These are phyloP conservation scores for Xerophyta viscosa DNA, from an alignment of 106 monocot genomes.

Conservation along the genomic window DNA sequence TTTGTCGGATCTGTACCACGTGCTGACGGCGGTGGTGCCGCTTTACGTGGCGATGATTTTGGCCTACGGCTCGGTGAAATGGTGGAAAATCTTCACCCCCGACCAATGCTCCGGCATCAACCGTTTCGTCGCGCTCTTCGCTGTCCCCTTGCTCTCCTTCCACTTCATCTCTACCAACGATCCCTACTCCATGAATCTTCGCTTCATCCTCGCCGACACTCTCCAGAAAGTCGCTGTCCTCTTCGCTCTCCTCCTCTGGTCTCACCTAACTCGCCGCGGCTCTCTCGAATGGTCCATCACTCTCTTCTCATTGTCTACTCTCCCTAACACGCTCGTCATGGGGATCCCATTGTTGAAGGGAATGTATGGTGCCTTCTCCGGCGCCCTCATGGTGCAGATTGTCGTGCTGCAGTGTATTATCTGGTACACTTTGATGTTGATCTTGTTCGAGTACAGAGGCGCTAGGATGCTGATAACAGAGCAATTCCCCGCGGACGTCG, in stretches of 20 bases:
- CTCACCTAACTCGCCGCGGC: slow-evolving; percentile 16
- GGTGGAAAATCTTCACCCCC: slow-evolving; percentile 44
- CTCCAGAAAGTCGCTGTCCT: slow-evolving; percentile 44
- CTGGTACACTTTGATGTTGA: slow-evolving; percentile 49
- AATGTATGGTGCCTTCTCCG: slow-evolving; percentile 34
- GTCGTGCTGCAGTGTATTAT: slow-evolving; percentile 53
- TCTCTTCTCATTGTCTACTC: slow-evolving; percentile 36
- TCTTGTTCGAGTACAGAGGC: slow-evolving; percentile 46
- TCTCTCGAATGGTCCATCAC: slow-evolving; percentile 45
- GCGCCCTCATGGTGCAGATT: slow-evolving; percentile 45
- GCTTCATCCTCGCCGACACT: slow-evolving; percentile 47
- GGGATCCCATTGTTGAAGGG: slow-evolving; percentile 45
- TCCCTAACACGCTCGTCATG: slow-evolving; percentile 57
- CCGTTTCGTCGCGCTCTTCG: slow-evolving; percentile 52
- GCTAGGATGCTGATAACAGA: slow-evolving; percentile 30
- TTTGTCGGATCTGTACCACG: slow-evolving; percentile 33
- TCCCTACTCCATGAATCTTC: slow-evolving; percentile 40
- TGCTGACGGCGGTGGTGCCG: slow-evolving; percentile 45
- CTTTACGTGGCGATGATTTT: slow-evolving; percentile 48
- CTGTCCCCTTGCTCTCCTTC: slow-evolving; percentile 49
- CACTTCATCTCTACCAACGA: slow-evolving; percentile 55
- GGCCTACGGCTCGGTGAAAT: slow-evolving; percentile 44
- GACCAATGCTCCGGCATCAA: slow-evolving; percentile 57
- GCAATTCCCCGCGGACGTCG: slow-evolving; percentile 46
- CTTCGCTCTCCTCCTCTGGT: slow-evolving; percentile 26